Percentiles rank a stretch among this genome's conserved stretches.
These are phyloP conservation scores for Xanthoconium separans DNA, from an alignment of 1,284 basidiomycete genomes.

Conservation along the genomic window DNA sequence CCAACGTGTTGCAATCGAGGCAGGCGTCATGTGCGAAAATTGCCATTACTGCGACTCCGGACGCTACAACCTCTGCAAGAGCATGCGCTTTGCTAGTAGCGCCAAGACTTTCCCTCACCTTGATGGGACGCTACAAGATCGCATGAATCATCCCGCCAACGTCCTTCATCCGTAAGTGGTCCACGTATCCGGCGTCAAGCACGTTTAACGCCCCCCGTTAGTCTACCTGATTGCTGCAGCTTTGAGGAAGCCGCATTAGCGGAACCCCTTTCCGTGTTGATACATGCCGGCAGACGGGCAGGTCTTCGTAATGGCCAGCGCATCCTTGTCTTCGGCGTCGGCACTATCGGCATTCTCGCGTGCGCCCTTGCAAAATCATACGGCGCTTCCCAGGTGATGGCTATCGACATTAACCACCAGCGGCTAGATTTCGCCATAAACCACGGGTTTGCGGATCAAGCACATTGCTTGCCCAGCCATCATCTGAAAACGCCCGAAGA, in stretches of 20 bases:
- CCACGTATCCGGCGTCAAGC: neutral
- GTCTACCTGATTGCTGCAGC: conserved; percentile 74
- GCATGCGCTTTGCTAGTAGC: conserved; percentile 84
- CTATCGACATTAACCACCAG: conserved; percentile 82
- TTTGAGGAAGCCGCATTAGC: conserved; percentile 84
- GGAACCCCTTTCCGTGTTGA: conserved; percentile 87
- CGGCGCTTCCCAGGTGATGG: conserved; percentile 72
- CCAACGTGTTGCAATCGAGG: conserved; percentile 92
- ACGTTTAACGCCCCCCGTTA: conserved; percentile 32
- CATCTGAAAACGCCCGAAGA: conserved; percentile 58
- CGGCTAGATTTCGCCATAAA: conserved; percentile 75
- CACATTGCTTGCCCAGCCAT: conserved; percentile 62
- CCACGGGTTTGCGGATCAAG: conserved; percentile 76
- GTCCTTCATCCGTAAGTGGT: conserved; percentile 80
- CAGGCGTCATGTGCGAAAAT: conserved; percentile 83
- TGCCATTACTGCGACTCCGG: conserved; percentile 69
- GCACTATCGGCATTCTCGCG: conserved; percentile 89
- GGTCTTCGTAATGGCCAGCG: conserved; percentile 57
- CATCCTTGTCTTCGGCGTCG: conserved; percentile 88
- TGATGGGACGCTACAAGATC: conserved; percentile 87
- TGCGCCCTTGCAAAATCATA: conserved; percentile 73
- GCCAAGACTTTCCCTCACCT: conserved; percentile 93
- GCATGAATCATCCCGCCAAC: conserved; percentile 86
- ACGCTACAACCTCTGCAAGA: conserved; percentile 93
- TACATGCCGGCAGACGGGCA: conserved; percentile 80